A percentile compares a stretch with the other conserved stretches of the same genome.
Evolutionary conservation across 2,329 filamentous ascomycete species (phyloP).

Genomic region (Dothistroma septosporum): DNA sequence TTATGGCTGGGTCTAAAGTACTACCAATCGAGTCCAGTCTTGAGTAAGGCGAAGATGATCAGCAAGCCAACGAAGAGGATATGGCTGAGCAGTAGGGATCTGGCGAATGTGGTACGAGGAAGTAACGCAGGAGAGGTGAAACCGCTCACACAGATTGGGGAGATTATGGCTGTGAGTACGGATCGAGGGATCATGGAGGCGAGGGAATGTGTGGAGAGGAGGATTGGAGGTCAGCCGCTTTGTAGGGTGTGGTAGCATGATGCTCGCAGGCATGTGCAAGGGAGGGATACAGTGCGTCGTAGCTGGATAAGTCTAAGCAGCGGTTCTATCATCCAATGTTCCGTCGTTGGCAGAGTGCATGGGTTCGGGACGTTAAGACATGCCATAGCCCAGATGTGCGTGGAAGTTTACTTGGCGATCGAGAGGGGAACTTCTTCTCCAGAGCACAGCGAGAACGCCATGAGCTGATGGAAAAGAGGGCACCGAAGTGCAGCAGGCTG

Average conservation of each 20-base stretch:
- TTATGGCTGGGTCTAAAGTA: constrained; percentile 92
- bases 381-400: not conserved
- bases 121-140: constrained; percentile 62
- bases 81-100: constrained; percentile 58
- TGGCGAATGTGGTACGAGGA: constrained; percentile 66
- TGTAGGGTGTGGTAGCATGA: constrained; percentile 58
- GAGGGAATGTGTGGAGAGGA: constrained; percentile 75
- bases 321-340: not conserved
- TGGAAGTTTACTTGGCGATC: not conserved
- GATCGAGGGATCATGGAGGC: constrained; percentile 74
- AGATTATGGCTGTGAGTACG: constrained; percentile 76
- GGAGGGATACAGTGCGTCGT: not conserved
- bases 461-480: not conserved
- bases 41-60: constrained; percentile 62
- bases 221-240: constrained; percentile 73
- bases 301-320: not conserved
- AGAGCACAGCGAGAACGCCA: not conserved
- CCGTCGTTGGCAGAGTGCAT: not conserved
- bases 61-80: constrained; percentile 72
- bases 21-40: constrained; percentile 74
- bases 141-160: constrained; percentile 70
- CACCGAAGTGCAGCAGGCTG: not conserved
- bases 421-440: not conserved
- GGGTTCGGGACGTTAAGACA: not conserved
- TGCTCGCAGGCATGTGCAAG: not conserved